A percentile compares a stretch with the other conserved stretches of the same genome.
phyloP scores from a whole-genome alignment of 164 flowering plant species.

The Warburgia ugandensis region DNA sequence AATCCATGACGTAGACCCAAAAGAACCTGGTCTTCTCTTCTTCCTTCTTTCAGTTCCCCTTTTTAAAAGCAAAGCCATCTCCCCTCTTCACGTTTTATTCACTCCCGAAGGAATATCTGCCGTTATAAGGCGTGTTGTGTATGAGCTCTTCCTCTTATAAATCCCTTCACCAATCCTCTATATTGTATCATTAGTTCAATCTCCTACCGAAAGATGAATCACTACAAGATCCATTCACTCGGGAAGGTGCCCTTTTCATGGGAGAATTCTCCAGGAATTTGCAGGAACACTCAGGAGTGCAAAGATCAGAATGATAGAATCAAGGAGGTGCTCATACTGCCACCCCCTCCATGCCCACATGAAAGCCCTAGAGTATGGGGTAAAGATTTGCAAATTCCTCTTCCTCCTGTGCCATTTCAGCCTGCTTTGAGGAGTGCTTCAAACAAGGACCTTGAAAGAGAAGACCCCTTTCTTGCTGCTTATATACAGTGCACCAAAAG shows the following conservation, averaged over 20 bases:
- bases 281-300: constrained; percentile 14
- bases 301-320: not conserved
- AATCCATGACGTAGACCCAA: constrained; percentile 8
- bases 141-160: constrained; percentile 13
- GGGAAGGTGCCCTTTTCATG: constrained; percentile 37
- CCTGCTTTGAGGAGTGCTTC: constrained; percentile 18
- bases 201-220: constrained; percentile 15
- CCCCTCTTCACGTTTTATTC: constrained; percentile 23
- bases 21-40: not conserved
- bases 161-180: constrained; percentile 3
- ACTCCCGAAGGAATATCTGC: constrained; percentile 14
- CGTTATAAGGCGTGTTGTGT: constrained; percentile 19
- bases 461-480: constrained; percentile 46
- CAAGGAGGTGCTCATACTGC: constrained; percentile 8
- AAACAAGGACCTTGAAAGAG: constrained; percentile 15
- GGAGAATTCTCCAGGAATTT: constrained; percentile 38
- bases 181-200: not conserved
- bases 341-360: constrained; percentile 15
- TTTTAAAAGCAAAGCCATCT: constrained; percentile 12
- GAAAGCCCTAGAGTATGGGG: constrained; percentile 5
- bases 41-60: not conserved
- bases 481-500: constrained; percentile 40
- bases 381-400: constrained; percentile 22
- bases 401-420: constrained; percentile 26
- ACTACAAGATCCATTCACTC: constrained; percentile 21